Base-by-base conservation (phyloP, 1,139 yeast genomes). In the Arxiozyma telluris region DNA sequence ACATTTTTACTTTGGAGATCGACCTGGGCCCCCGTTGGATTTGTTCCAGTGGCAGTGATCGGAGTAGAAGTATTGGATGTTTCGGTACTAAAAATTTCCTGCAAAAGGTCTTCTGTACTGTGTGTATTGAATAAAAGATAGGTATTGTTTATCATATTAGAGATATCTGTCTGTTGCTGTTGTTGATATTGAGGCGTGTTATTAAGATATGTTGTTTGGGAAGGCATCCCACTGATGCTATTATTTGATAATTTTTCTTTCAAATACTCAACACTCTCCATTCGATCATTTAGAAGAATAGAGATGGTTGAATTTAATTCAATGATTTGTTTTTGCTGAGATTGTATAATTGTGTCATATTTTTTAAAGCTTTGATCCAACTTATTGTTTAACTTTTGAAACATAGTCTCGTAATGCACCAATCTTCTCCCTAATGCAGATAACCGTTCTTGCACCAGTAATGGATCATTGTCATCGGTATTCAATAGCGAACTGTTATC, bases 251-350 rank as follows among this genome's bases (percentile, higher is more conserved):
- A 49, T 55, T 64, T 65, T 43, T 65, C 68, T 49, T 64, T 59
- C 39, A 62, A 53, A 15, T 59, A 54, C 25, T 61, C 68, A 3
- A 67, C 60, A 53, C 62, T 61, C 34, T 64, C 53, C 34, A 58
- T 60, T 53, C 64, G 69, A 47, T 66, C 70, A 52, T 64, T 64
- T 38, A 66, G 54, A 47, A 66, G 41, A 17, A 65, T 61, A 8
- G 61, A 57, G 23, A 67, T 44, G 39, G 63, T 59, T 6, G 64
- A 61, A 50, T 59, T 63, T 45, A 67, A 55, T 21, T 63, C 66
- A 21, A 53, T 56, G n/a, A 67, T 65, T 53, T 65, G 69, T 50
- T 65, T 66, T 55, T 66, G 69, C 54, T 67, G 71, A 7, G 67
- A 58, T 21, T 59, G 55, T 8, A 67, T 58, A 23, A 66, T 57